These are phyloP conservation scores for Gentiana straminea DNA, from an alignment of 257 asterid genomes.

Conservation along the genomic window DNA sequence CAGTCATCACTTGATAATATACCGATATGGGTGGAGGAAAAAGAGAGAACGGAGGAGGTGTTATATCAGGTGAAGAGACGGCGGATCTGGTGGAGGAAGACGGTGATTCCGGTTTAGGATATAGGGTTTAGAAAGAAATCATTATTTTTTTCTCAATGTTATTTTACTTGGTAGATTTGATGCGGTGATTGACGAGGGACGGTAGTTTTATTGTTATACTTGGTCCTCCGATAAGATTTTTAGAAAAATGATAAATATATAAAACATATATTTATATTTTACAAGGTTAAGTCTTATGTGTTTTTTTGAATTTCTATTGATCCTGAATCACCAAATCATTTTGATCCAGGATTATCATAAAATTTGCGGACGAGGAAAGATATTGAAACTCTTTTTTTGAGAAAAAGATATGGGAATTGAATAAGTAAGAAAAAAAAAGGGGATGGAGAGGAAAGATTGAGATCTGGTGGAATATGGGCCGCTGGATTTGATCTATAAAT, in stretches of 20 bases:
- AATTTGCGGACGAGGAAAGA: no score
- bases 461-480: conserved; percentile 32
- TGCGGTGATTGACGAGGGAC: conserved; percentile 26
- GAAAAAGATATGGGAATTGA: not conserved
- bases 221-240: no score
- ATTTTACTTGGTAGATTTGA: conserved; percentile 27
- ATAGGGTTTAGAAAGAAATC: not conserved
- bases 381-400: not conserved
- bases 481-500: conserved; percentile 23
- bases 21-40: not conserved
- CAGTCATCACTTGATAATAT: conserved; percentile 12
- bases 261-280: no score
- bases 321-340: no score
- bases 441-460: conserved; percentile 10
- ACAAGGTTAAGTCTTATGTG: no score
- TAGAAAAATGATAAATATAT: no score
- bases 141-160: no score
- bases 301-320: no score
- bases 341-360: no score
- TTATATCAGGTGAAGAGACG: not conserved
- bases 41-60: not conserved
- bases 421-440: conserved; percentile 7
- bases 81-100: conserved; percentile 6
- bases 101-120: not conserved
- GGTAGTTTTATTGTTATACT: no score